Percentiles rank a stretch among this genome's conserved stretches.
Evolutionary conservation across 495 filamentous ascomycete genomes (phyloP).

Genomic region (Lophiotrema nucula): DNA sequence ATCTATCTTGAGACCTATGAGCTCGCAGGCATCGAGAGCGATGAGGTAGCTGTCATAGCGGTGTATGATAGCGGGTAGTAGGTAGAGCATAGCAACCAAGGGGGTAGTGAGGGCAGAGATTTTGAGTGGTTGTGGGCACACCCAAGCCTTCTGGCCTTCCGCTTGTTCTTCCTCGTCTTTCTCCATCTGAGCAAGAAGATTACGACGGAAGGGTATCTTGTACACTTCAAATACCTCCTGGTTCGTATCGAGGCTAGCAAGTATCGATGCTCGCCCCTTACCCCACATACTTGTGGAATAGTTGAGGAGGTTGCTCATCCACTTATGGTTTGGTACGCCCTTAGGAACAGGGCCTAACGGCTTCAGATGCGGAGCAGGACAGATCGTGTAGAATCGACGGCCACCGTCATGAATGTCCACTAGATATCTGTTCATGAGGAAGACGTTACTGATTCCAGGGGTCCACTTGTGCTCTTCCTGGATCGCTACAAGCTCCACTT

Average conservation of each 20-base stretch:
- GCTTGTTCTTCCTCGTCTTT: slow-evolving; percentile 50
- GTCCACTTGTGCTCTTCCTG: slow-evolving; percentile 57
- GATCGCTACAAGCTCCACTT: slow-evolving; percentile 52
- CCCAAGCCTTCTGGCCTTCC: slow-evolving; percentile 40
- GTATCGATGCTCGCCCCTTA: slow-evolving; percentile 48
- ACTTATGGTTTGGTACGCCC: slow-evolving; percentile 45
- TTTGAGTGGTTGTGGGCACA: slow-evolving; percentile 63
- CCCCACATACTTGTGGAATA: slow-evolving; percentile 62
- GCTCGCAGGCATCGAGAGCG: slow-evolving; percentile 66
- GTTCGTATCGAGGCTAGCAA: slow-evolving; percentile 50
- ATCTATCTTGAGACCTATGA: slow-evolving; percentile 58
- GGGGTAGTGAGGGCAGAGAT: slow-evolving; percentile 70
- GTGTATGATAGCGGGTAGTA: slow-evolving; percentile 80
- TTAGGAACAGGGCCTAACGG: slow-evolving; percentile 58
- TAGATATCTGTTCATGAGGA: slow-evolving; percentile 64
- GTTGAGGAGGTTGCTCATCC: slow-evolving; percentile 62
- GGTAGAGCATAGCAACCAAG: slow-evolving; percentile 64
- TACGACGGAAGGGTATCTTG: slow-evolving; percentile 69
- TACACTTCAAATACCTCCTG: slow-evolving; percentile 80
- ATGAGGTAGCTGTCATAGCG: slow-evolving; percentile 81
- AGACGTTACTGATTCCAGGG: slow-evolving; percentile 52
- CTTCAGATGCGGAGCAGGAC: slow-evolving; percentile 49
- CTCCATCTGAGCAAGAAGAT: slow-evolving; percentile 66
- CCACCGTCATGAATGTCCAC: slow-evolving; percentile 74
- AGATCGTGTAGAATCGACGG: slow-evolving; percentile 55